These are phyloP conservation scores for Russula compacta DNA, from an alignment of 768 basidiomycete species.

Conservation along the genomic window DNA sequence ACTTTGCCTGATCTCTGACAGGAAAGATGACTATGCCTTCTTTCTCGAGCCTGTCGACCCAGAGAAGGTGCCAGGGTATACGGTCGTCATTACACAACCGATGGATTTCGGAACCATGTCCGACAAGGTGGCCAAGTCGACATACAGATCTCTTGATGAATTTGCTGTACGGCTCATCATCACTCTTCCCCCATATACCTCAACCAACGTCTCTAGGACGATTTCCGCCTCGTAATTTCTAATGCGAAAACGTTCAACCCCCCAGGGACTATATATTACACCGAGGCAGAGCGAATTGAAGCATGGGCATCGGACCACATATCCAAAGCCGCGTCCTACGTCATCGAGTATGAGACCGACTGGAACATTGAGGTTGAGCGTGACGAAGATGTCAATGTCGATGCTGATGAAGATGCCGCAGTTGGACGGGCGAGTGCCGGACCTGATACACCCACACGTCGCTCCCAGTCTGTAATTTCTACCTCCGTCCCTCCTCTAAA, in stretches of 20 bases:
- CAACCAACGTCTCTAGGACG: constrained; percentile 25
- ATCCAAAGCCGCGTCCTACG: constrained; percentile 55
- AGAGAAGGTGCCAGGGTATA: constrained; percentile 49
- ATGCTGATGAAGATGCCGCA: constrained; percentile 38
- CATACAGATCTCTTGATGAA: constrained; percentile 73
- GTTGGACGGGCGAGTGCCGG: constrained; percentile 11
- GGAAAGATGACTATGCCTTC: constrained; percentile 83
- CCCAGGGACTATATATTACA: constrained; percentile 61
- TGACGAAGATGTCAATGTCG: constrained; percentile 26
- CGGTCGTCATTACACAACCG: constrained; percentile 65
- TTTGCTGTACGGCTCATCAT: constrained; percentile 46
- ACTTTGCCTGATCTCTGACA: constrained; percentile 24
- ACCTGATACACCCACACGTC: constrained; percentile 23
- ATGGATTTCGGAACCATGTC: constrained; percentile 93
- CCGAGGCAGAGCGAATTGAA: constrained; percentile 66
- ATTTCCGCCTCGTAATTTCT: constrained; percentile 60
- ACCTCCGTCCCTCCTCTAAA: constrained; percentile 14
- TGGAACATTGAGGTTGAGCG: constrained; percentile 76
- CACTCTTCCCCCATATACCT: not conserved
- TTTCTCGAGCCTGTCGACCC: constrained; percentile 63
- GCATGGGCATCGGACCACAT: constrained; percentile 67
- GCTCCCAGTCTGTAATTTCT: constrained; percentile 24
- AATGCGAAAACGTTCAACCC: constrained; percentile 77
- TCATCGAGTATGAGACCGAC: constrained; percentile 75
- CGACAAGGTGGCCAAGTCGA: constrained; percentile 63